phyloP scores from a whole-genome alignment of 139 green algal genomes.

The Edaphochlamys debaryana region DNA sequence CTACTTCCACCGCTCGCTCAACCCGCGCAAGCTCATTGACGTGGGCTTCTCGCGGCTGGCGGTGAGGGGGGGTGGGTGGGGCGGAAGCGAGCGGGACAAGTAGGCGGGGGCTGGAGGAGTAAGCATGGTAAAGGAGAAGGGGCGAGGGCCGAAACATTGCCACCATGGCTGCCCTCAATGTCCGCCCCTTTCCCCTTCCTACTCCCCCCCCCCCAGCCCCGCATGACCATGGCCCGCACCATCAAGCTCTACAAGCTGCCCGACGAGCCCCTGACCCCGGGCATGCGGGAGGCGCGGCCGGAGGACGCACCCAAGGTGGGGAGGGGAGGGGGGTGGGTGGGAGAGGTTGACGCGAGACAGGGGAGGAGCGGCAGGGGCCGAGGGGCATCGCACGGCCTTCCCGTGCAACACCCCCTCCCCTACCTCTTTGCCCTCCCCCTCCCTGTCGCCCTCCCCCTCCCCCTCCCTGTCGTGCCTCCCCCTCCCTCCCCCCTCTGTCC shows the following conservation, averaged over 20 bases:
- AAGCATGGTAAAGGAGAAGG: too few relatives aligned
- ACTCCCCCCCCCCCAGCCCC: slow-evolving; percentile 56
- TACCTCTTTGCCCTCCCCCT: too few relatives aligned
- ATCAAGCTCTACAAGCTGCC: slow-evolving; percentile 97
- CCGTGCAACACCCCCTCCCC: too few relatives aligned
- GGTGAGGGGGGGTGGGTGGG: slow-evolving; percentile 38
- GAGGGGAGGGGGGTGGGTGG: neutral
- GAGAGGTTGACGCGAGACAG: neutral
- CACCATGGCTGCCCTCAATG: too few relatives aligned
- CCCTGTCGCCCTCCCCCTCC: too few relatives aligned
- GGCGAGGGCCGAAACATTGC: too few relatives aligned
- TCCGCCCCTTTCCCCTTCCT: too few relatives aligned
- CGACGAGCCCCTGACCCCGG: slow-evolving; percentile 74
- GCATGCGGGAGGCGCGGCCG: slow-evolving; percentile 66
- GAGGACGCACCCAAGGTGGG: slow-evolving; percentile 76
- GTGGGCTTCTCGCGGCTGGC: slow-evolving; percentile 89
- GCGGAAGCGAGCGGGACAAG: neutral
- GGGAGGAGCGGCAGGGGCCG: too few relatives aligned
- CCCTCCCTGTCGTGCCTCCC: too few relatives aligned
- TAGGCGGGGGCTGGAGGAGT: too few relatives aligned
- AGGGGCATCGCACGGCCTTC: too few relatives aligned
- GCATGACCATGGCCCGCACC: slow-evolving; percentile 94
- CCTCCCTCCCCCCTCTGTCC: too few relatives aligned
- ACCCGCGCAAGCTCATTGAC: slow-evolving; percentile 97
- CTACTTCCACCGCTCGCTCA: slow-evolving; percentile 97